Percentiles rank a stretch among this genome's conserved stretches.
Evolutionary conservation across 176 grass and related monocot species (phyloP).

Genomic region (Rhynchospora tenuis): DNA sequence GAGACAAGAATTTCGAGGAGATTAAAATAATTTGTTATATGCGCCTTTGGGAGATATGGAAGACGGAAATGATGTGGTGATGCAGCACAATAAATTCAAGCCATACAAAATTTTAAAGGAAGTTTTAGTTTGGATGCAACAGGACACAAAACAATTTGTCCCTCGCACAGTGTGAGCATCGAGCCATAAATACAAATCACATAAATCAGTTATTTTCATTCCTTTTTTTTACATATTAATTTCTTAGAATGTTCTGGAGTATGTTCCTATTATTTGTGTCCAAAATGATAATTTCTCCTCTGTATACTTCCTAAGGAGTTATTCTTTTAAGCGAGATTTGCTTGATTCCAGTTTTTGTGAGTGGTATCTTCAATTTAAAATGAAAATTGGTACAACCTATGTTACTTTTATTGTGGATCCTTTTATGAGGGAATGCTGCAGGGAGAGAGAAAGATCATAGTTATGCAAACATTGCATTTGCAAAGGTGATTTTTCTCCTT

Average conservation of each 20-base stretch:
- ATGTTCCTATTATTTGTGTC: neutral
- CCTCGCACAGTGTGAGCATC: no score
- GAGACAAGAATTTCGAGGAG: no score
- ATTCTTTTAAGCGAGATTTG: neutral
- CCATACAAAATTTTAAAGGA: no score
- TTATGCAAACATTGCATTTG: constrained; percentile 75
- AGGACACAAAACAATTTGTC: no score
- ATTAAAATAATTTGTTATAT: no score
- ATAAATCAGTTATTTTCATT: constrained; percentile 53
- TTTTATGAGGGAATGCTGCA: constrained; percentile 92
- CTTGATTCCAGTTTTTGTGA: no score
- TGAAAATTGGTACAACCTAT: neutral
- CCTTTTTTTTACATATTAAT: neutral
- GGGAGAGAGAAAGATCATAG: constrained; percentile 76
- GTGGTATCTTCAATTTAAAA: neutral
- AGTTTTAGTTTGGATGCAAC: no score
- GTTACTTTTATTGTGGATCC: constrained; percentile 44
- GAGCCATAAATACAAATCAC: no score
- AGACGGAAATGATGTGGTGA: no score
- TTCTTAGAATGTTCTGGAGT: neutral
- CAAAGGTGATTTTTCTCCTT: constrained; percentile 42
- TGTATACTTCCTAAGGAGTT: neutral
- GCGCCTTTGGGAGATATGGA: no score
- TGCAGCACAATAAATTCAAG: no score
- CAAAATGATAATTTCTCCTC: neutral